Evolutionary conservation across 2,329 filamentous ascomycete genomes (phyloP), one percentile per base, ranked within the genome.

Genomic region (Colletotrichum sidae): DNA sequence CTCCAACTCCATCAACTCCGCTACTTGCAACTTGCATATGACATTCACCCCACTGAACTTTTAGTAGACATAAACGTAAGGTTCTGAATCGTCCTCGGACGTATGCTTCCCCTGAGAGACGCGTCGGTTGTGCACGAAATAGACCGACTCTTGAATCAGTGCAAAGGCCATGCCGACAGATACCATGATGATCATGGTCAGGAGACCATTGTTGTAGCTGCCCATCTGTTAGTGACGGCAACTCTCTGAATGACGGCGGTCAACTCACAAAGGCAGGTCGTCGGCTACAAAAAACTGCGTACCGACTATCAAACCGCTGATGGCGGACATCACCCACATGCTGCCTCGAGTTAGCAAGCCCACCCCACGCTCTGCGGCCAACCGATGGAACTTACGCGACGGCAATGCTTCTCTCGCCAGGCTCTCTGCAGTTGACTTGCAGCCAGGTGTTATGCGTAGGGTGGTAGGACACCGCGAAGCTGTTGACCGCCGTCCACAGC

Each of bases 361-460:
- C 33, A 15, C 42, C 17, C 38, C 34, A 6, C 4, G 41, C 17
- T 9, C 8, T 5, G 6, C 25, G 25, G 25, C 25, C 25, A 25
- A 6, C 38, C 35, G 33, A 5, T 6, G 35, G 2, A 10, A 72
- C 80, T 69, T 69, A 83, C 76, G 84, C 83, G 51, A 86, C 79
- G 17, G 75, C 77, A 55, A 86, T 82, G 66, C 81, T 85, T 57
- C 82, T 71, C 70, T 85, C 83, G 5, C 78, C 72, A 0, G 80
- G 70, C 15, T 80, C 80, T 12, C 73, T 74, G 68, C 83, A 85
- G 67, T 86, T 86, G 7, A 85, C 72, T 69, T 85, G 82, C 15
- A 84, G 74, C 83, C 83, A 86, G 0, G 81, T 78, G 70, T 86
- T 86, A 59, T 85, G 82, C 1, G 83, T 77, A 0, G 83, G 83